Conservation (phyloP, 2,329 filamentous ascomycete genomes). For the Cordyceps javanica region DNA sequence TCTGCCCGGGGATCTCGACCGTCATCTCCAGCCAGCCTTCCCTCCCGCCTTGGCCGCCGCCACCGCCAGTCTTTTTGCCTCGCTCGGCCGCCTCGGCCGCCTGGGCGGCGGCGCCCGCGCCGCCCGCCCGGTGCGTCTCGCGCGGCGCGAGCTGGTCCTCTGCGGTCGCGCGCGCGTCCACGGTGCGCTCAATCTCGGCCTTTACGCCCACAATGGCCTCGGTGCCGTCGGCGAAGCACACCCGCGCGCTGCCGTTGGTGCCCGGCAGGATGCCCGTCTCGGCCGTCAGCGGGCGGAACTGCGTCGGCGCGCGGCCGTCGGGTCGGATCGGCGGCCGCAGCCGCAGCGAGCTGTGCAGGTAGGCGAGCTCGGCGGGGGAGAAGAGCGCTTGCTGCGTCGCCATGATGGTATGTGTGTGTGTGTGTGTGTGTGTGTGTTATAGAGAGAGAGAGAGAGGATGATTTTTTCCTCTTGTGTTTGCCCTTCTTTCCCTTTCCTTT, state of each 20-base stretch:
- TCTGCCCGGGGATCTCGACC: constrained; percentile 83
- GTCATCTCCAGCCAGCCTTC: constrained; percentile 81
- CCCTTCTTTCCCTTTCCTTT: not conserved
- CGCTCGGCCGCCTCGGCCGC: no score
- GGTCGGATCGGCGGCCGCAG: constrained; percentile 80
- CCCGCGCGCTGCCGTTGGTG: constrained; percentile 85
- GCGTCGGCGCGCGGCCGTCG: constrained; percentile 72
- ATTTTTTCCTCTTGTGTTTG: no score
- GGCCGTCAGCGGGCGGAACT: constrained; percentile 86
- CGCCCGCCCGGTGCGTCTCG: constrained; percentile 30
- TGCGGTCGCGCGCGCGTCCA: constrained; percentile 19
- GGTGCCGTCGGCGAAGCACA: constrained; percentile 91
- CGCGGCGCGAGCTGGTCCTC: constrained; percentile 22
- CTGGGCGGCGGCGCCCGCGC: no score
- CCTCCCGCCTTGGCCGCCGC: constrained; percentile 34
- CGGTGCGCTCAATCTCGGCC: constrained; percentile 80
- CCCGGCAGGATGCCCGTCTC: constrained; percentile 86
- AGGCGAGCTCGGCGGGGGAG: constrained; percentile 93
- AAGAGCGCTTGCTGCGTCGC: constrained; percentile 67
- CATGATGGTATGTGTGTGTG: constrained; percentile 36
- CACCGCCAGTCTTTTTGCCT: no score
- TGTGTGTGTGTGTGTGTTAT: not conserved
- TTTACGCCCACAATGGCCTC: constrained; percentile 96
- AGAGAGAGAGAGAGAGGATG: no score
- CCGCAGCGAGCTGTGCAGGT: constrained; percentile 81